These are phyloP conservation scores for Ceratocystiopsis sp. DNA, from an alignment of 2,329 filamentous ascomycete genomes.

Conservation along the genomic window DNA sequence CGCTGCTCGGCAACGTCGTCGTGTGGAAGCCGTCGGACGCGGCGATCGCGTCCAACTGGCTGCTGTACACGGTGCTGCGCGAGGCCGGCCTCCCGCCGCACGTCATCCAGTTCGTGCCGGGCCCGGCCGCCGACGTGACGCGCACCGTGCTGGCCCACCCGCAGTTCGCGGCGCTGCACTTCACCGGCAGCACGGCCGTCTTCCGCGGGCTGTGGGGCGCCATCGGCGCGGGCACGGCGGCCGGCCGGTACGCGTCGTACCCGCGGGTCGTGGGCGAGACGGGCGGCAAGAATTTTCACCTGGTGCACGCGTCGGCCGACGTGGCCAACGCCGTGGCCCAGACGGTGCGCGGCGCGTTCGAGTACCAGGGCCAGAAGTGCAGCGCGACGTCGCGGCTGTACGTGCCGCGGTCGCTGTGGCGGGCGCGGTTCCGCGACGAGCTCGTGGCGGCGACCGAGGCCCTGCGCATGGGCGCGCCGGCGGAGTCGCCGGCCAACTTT, in stretches of 20 bases:
- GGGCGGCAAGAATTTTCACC: constrained; percentile 35
- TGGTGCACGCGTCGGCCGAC: constrained; percentile 29
- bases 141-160: constrained; percentile 57
- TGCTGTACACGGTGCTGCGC: constrained; percentile 76
- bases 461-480: constrained; percentile 16
- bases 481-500: constrained; percentile 21
- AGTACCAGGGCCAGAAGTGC: constrained; percentile 35
- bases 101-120: constrained; percentile 87
- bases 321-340: constrained; percentile 27
- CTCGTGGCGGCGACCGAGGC: constrained; percentile 20
- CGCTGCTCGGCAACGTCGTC: constrained; percentile 84
- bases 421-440: constrained; percentile 21
- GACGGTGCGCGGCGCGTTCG: constrained; percentile 30
- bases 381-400: constrained; percentile 35
- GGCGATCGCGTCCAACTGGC: constrained; percentile 78
- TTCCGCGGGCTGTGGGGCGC: constrained; percentile 80
- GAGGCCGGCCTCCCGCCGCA: constrained; percentile 80
- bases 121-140: constrained; percentile 72
- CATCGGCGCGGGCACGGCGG: constrained; percentile 65
- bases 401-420: constrained; percentile 30
- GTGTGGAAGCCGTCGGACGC: constrained; percentile 92
- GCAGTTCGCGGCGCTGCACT: constrained; percentile 82
- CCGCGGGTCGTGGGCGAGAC: constrained; percentile 33
- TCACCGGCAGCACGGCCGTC: constrained; percentile 81
- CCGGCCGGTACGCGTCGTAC: constrained; percentile 69